Evolutionary conservation across 495 filamentous ascomycete genomes (phyloP), one percentile per base, ranked within the genome.

Genomic region (Geopyxis carbonaria): DNA sequence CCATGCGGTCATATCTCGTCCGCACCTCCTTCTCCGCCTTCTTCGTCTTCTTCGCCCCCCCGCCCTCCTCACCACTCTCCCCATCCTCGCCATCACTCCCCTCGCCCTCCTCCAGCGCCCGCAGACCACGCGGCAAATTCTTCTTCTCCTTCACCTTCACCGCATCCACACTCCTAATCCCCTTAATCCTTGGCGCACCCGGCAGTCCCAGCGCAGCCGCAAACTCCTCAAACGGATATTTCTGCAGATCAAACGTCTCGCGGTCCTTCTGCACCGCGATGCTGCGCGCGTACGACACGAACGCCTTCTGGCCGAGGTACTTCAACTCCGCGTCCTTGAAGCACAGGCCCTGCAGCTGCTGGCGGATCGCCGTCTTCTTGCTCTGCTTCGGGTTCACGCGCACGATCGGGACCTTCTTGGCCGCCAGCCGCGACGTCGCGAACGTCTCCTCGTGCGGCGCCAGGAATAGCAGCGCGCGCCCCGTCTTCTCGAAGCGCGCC

Each of bases 301-400:
- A 99, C 0, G 89, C 86, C 53, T 94, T 95, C 51, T 95, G 89
- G 3, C 78, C 91, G 2, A 95, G 64, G 55, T 95, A 95, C 48
- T 95, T 95, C 37, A 95, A 60, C 49, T 91, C 81, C 1, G 87
- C 77, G 30, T 92, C 81, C 58, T 93, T 83, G 65, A 95, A 95
- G 53, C 81, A 87, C 73, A 93, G 77, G 38, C 76, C 82, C 53
- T 93, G 85, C 20, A 99, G 57, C 55, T 89, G 77, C 43, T 73
- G 68, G 46, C 78, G 73, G 51, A 95, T 78, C 42, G 67, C 77
- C 57, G 80, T 74, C 59, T 87, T 82, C 62, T 95, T 99, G 0
- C 40, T 24, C 15, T 34, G 19, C 58, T 84, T 86, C 19, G 82
- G 67, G 42, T 80, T 72, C 18, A 92, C 74, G 40, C 85, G 84